Conservation (phyloP, 192 early-diverging fungal genomes). For the Coemansia sp. region DNA sequence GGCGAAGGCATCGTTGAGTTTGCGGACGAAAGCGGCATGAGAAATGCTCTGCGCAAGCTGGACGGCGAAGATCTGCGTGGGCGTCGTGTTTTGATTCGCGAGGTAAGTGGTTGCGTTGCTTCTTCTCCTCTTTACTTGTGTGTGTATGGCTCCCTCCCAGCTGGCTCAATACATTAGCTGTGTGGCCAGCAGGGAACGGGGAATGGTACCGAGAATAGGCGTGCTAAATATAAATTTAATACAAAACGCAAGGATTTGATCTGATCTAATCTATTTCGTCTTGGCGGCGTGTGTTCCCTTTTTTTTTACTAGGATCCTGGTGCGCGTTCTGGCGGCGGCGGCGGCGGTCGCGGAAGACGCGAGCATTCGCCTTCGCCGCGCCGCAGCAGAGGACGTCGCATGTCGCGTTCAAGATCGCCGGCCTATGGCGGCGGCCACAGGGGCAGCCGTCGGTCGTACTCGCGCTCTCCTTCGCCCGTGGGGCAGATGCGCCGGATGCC, state of each 20-base stretch:
- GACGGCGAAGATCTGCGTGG: slow-evolving; percentile 73
- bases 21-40: slow-evolving; percentile 70
- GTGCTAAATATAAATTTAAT: too few relatives aligned
- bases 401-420: slow-evolving; percentile 36
- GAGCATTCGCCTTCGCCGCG: slow-evolving; percentile 45
- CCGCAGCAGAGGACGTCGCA: slow-evolving; percentile 46
- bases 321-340: slow-evolving; percentile 23
- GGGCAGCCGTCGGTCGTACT: slow-evolving; percentile 47
- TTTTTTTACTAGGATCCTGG: slow-evolving; percentile 38
- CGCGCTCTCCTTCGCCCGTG: slow-evolving; percentile 52
- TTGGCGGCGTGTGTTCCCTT: too few relatives aligned
- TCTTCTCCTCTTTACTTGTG: too few relatives aligned
- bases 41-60: slow-evolving; percentile 80
- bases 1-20: slow-evolving; percentile 95
- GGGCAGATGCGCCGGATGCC: slow-evolving; percentile 18
- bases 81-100: slow-evolving; percentile 61
- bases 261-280: slow-evolving; percentile 9
- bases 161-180: too few relatives aligned
- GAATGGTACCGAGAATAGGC: too few relatives aligned
- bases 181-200: too few relatives aligned
- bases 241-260: too few relatives aligned
- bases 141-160: too few relatives aligned
- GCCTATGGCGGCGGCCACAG: not conserved
- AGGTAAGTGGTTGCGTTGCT: too few relatives aligned
- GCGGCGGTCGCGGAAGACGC: slow-evolving; percentile 39